Evolutionary conservation across 352 stramenopile species (phyloP).

Genomic region (Pythium plurisporium): DNA sequence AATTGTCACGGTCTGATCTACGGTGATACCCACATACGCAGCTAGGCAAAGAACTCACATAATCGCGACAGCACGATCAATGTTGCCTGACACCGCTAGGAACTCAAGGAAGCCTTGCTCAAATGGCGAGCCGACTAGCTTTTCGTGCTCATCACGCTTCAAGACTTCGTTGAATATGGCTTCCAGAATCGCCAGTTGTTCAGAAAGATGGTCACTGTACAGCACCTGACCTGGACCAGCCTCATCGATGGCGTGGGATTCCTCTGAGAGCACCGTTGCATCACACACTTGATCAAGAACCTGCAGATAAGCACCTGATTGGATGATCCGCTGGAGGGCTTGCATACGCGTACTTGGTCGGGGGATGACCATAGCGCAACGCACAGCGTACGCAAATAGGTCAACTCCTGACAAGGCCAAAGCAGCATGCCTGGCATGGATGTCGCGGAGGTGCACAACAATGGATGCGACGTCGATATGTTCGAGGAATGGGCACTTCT

Average conservation of each 20-base stretch:
- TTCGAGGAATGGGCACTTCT: conserved; percentile 41
- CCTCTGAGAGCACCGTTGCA: conserved; percentile 13
- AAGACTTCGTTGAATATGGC: conserved; percentile 22
- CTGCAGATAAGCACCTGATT: conserved; percentile 26
- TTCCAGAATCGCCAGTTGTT: conserved; percentile 25
- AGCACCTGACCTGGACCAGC: not conserved
- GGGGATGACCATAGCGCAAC: conserved; percentile 27
- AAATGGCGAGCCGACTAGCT: conserved; percentile 22
- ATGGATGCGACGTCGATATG: conserved; percentile 34
- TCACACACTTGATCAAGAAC: conserved; percentile 24
- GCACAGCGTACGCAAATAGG: conserved; percentile 23
- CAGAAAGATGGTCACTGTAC: conserved; percentile 18
- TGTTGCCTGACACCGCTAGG: conserved; percentile 17
- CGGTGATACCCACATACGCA: too few species aligned
- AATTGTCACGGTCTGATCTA: too few species aligned
- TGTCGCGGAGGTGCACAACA: conserved; percentile 25
- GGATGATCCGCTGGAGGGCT: conserved; percentile 30
- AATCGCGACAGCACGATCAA: conserved; percentile 19
- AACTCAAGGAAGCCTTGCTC: conserved; percentile 27
- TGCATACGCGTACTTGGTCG: conserved; percentile 18
- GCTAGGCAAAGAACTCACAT: conserved; percentile 21
- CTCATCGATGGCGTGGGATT: not conserved
- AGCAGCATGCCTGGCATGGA: conserved; percentile 5
- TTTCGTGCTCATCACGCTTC: conserved; percentile 18
- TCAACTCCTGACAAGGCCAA: conserved; percentile 14